These are phyloP conservation scores for Aspergillus pseudonomiae DNA, from an alignment of 2,329 filamentous ascomycete species.

Conservation along the genomic window DNA sequence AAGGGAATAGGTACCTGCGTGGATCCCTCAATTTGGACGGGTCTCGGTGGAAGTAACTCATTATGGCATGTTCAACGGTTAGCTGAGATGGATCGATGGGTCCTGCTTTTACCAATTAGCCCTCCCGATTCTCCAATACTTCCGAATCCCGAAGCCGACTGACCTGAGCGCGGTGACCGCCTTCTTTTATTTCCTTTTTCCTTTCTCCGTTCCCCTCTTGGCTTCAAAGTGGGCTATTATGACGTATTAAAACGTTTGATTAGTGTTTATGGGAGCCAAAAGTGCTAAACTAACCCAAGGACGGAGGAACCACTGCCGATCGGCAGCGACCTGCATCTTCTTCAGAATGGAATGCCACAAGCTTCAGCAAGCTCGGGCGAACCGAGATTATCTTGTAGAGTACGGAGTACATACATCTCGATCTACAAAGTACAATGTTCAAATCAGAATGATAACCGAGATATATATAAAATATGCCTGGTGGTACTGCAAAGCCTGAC, in stretches of 20 bases:
- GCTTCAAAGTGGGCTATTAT: neutral
- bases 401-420: neutral
- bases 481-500: neutral
- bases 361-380: neutral
- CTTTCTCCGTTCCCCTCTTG: neutral
- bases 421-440: neutral
- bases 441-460: neutral
- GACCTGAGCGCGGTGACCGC: neutral
- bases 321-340: neutral
- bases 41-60: neutral
- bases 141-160: neutral
- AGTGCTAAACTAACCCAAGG: neutral
- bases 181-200: neutral
- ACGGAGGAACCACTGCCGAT: neutral
- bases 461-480: neutral
- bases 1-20: neutral
- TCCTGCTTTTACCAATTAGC: neutral
- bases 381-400: neutral
- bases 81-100: neutral
- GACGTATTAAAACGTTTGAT: neutral
- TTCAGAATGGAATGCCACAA: neutral
- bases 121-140: neutral
- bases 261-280: neutral
- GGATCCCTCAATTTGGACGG: neutral
- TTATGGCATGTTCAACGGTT: neutral